Conservation (phyloP, 2,329 filamentous ascomycete genomes). For the Pyricularia sp. region DNA sequence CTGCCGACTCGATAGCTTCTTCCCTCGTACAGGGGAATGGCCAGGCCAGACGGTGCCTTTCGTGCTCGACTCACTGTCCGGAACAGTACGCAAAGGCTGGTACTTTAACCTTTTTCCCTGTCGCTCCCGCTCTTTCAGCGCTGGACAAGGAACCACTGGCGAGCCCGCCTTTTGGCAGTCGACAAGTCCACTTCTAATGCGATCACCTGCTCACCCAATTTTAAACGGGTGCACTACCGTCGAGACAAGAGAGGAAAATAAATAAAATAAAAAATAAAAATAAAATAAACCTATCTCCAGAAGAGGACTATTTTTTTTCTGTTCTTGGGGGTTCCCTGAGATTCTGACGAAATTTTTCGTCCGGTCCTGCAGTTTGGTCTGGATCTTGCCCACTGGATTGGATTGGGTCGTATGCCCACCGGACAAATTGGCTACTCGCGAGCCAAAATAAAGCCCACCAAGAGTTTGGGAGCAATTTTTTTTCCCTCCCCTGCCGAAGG, state of each 20-base stretch:
- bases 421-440: not conserved
- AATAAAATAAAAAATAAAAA: not conserved
- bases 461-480: constrained; percentile 5
- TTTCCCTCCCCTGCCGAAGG: not conserved
- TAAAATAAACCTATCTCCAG: constrained; percentile 2
- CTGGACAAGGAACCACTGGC: constrained; percentile 7
- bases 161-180: constrained; percentile 1
- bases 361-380: constrained; percentile 2
- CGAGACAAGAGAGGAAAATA: not conserved
- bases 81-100: constrained; percentile 1
- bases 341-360: constrained; percentile 2
- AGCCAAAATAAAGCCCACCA: constrained; percentile 4
- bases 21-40: not conserved
- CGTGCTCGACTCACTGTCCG: constrained; percentile 4
- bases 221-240: constrained; percentile 1
- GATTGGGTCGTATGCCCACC: constrained; percentile 1
- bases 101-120: constrained; percentile 2
- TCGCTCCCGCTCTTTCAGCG: not conserved
- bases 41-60: constrained; percentile 2
- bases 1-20: not conserved
- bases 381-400: constrained; percentile 5
- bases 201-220: constrained; percentile 6
- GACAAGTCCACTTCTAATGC: constrained; percentile 7
- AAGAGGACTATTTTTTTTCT: constrained; percentile 2
- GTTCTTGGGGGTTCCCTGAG: constrained; percentile 3